Percentiles rank a stretch among this genome's conserved stretches.
Conservation (phyloP, 164 flowering plant genomes). For the Pachysandra terminalis region DNA sequence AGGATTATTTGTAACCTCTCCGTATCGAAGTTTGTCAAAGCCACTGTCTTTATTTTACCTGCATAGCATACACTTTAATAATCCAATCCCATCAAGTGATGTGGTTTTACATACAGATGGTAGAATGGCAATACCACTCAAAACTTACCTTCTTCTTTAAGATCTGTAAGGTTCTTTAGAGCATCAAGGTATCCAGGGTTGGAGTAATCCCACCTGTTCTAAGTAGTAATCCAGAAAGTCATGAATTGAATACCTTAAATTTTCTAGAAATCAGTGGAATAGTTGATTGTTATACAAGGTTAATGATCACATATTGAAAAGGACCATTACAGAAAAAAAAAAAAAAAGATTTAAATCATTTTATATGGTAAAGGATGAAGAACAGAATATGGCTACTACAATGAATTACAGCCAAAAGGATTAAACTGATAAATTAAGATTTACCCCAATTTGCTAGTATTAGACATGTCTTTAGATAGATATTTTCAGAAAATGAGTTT, state of each 20-base stretch:
- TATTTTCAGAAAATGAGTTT: neutral
- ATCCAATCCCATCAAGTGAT: slow-evolving; percentile 21
- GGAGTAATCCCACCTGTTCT: slow-evolving; percentile 93
- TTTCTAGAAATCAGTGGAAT: neutral
- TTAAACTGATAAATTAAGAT: too few species aligned
- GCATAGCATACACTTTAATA: slow-evolving; percentile 32
- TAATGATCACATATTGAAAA: neutral
- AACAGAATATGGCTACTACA: too few species aligned
- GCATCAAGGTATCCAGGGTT: slow-evolving; percentile 97
- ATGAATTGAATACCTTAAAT: neutral
- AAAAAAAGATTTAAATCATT: too few species aligned
- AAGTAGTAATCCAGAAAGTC: neutral
- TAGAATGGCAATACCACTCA: slow-evolving; percentile 4
- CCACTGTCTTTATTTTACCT: slow-evolving; percentile 96
- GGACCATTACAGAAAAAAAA: too few species aligned
- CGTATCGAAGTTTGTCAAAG: slow-evolving; percentile 95
- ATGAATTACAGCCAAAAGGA: neutral
- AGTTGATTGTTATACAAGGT: neutral
- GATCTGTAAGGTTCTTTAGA: slow-evolving; percentile 89
- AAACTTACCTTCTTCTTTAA: slow-evolving; percentile 83
- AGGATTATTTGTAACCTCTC: slow-evolving; percentile 81
- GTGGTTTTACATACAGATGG: neutral
- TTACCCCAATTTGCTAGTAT: neutral
- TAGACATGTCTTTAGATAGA: neutral
- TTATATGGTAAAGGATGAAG: too few species aligned